A percentile compares a stretch with the other conserved stretches of the same genome.
Evolutionary conservation across 768 basidiomycete genomes (phyloP).

Genomic region (Strobilomyces confusus): DNA sequence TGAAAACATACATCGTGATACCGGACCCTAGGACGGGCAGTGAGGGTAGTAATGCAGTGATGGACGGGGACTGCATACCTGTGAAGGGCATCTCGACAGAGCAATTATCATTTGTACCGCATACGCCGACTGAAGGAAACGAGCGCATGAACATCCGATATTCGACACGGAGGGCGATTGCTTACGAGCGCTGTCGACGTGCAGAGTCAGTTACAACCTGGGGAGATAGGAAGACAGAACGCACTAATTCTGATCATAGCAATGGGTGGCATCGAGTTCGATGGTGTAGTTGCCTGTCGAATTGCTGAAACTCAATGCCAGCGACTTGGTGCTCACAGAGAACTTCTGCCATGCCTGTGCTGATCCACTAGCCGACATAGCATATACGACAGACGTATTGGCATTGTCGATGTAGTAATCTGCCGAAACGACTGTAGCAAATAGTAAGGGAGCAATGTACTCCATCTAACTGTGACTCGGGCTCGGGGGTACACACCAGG

Average conservation of each 20-base stretch:
- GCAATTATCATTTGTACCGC: conserved; percentile 13
- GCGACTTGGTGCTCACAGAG: not conserved
- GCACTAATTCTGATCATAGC: conserved; percentile 27
- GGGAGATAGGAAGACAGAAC: not conserved
- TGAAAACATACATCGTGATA: conserved; percentile 26
- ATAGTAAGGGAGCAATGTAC: conserved; percentile 8
- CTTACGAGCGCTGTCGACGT: conserved; percentile 18
- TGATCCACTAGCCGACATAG: conserved; percentile 13
- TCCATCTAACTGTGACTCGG: conserved; percentile 1
- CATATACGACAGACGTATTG: conserved; percentile 18
- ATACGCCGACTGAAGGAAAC: conserved; percentile 13
- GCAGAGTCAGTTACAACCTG: not conserved
- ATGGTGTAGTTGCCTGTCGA: conserved; percentile 19
- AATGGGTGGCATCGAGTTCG: conserved; percentile 14
- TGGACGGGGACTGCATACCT: conserved; percentile 5
- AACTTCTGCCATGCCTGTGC: conserved; percentile 13
- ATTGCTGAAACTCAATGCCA: conserved; percentile 9
- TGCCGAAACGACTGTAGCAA: conserved; percentile 14
- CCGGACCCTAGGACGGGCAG: conserved; percentile 17
- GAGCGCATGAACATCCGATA: not conserved
- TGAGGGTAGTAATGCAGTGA: not conserved
- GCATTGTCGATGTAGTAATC: conserved; percentile 25
- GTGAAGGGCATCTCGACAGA: conserved; percentile 18
- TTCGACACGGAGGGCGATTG: not conserved
- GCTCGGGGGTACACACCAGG: not conserved